Percentiles rank a stretch among this genome's conserved stretches.
Evolutionary conservation across 2,329 filamentous ascomycete genomes (phyloP).

Genomic region (Zymoseptoria crescenta): DNA sequence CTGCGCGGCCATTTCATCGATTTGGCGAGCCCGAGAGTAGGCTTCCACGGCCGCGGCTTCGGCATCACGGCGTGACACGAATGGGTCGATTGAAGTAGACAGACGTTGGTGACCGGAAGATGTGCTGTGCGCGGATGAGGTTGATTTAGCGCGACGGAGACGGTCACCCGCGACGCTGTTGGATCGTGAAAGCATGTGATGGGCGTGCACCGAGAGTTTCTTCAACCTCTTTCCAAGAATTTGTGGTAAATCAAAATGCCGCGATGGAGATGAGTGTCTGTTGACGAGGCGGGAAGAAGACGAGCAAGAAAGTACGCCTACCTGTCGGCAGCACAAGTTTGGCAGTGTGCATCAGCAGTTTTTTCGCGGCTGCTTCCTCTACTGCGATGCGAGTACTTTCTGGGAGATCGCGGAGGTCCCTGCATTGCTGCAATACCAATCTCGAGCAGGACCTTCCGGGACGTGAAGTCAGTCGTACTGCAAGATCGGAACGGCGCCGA

Average conservation of each 20-base stretch:
- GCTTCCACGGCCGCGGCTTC: conserved; percentile 56
- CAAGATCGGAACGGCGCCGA: too few relatives aligned
- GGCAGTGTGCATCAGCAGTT: background rate
- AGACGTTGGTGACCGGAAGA: conserved; percentile 16
- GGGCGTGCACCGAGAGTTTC: too few relatives aligned
- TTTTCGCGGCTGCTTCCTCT: background rate
- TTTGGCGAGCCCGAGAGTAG: conserved; percentile 46
- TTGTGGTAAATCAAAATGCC: background rate
- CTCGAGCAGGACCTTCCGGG: too few relatives aligned
- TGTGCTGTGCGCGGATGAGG: conserved; percentile 33
- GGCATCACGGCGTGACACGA: conserved; percentile 52
- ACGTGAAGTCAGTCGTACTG: too few relatives aligned
- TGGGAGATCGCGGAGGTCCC: too few relatives aligned
- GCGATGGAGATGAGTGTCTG: background rate
- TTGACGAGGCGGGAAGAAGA: background rate
- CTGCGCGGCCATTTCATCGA: conserved; percentile 23
- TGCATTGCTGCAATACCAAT: too few relatives aligned
- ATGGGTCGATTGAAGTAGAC: conserved; percentile 24
- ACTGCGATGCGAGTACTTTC: background rate
- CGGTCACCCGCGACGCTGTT: conserved; percentile 26
- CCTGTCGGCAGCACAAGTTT: background rate
- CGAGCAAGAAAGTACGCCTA: background rate
- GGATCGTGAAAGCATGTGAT: conserved; percentile 27
- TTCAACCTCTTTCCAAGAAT: too few relatives aligned
- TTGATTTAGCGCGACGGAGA: conserved; percentile 29